These are phyloP conservation scores for Carex scoparia DNA, from an alignment of 176 grass and related monocot species.

Conservation along the genomic window DNA sequence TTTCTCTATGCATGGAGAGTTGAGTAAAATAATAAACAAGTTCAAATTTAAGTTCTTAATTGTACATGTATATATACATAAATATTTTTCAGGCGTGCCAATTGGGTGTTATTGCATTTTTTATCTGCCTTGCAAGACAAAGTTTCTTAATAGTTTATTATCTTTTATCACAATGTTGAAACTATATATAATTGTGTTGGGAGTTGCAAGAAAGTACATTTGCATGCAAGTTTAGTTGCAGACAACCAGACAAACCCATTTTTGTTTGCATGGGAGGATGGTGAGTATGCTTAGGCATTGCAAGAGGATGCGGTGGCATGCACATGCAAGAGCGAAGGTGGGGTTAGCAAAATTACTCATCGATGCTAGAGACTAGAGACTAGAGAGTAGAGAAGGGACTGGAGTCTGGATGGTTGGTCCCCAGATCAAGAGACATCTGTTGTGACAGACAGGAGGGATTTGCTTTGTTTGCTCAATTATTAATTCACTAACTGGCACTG, in stretches of 20 bases:
- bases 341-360: background rate
- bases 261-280: background rate
- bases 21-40: slow-evolving; percentile 39
- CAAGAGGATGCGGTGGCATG: slow-evolving; percentile 13
- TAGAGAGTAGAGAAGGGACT: background rate
- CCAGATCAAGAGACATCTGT: background rate
- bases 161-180: background rate
- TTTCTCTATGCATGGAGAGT: slow-evolving; percentile 88
- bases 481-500: background rate
- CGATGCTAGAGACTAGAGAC: background rate
- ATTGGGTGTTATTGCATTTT: background rate
- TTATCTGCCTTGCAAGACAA: background rate
- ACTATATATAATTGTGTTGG: background rate
- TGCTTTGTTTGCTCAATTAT: slow-evolving; percentile 11
- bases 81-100: slow-evolving; percentile 4
- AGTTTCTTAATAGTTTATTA: background rate
- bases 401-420: background rate
- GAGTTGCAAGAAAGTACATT: background rate
- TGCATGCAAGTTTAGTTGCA: background rate
- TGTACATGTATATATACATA: background rate
- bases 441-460: slow-evolving; percentile 8
- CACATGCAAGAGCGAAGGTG: slow-evolving; percentile 10
- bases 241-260: background rate
- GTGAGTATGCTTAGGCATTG: background rate
- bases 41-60: background rate